Evolutionary conservation across 192 early-diverging fungal species (phyloP), one percentile per base, ranked within the genome.

Genomic region (Backusella luteola): DNA sequence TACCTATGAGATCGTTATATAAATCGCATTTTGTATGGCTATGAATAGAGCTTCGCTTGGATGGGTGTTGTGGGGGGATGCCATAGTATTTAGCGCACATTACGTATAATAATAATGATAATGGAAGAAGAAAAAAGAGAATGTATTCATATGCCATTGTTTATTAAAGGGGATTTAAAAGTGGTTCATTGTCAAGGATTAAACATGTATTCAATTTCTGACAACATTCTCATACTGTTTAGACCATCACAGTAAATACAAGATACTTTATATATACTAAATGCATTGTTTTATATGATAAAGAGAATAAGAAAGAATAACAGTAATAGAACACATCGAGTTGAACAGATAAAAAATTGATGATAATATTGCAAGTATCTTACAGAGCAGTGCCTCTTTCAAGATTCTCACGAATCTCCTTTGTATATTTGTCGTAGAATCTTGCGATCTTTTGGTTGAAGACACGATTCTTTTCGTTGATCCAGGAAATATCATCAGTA

Each of bases 401-500:
- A 76, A 95, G 89, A 75, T 88, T 94, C 68, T 93, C 97, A 34
- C 91, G 91, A 46, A 98, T 97, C 74, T 98, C 97, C 70, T 91
- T 90, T 14, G 97, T 98, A 80, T 97, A 90, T 80, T 96, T 95
- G 80, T 98, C 98, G 73, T 96, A 99, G 34, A 96, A 96, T 35
- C 97, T 82, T 53, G 94, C 81, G 85, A 99, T 95, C 89, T 98
- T 98, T 77, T 95, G 93, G 90, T 98, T 98, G 84, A 99, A 98
- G 21, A 90, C 85, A 71, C 93, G 94, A 80, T 99, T 99, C 79
- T 93, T 87, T 44, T 99, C 96, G 78, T 98, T 98, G 86, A 99
- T 98, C 84, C 95, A 98, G 17, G 96, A 94, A 71, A 96, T 94
- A 59, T 95, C 94, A 70, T 97, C 97, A 38, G 92, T 92, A 26